Evolutionary conservation across 176 grass and related monocot species (phyloP), one percentile per base, ranked within the genome.

Genomic region (Eragrostis nindensis): DNA sequence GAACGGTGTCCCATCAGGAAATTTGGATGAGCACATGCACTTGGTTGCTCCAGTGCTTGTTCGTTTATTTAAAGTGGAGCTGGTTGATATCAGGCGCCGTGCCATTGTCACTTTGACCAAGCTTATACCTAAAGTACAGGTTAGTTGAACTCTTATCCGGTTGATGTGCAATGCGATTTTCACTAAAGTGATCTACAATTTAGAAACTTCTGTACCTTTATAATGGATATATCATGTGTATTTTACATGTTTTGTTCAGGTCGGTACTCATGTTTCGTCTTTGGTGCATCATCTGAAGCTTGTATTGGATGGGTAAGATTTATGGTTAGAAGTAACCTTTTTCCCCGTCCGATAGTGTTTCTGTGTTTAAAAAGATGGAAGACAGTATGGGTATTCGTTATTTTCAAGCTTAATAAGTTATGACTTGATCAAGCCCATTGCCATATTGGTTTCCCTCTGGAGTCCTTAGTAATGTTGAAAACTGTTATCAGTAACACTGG

Each of bases 21-120:
- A 94, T 70, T 87, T 98, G 81, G 96, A 98, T 86, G 96, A 95
- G 63, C 96, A 95, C 82, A 93, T 98, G 96, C 96, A 98, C 68
- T 91, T 98, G 84, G 89, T 98, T 79, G 87, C 94, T 86, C 96
- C 96, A 57, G 90, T 94, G 60, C 92, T 98, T 71, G 89, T 98
- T 87, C 92, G 96, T 27, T 95, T 98, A 79, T 98, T 98, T 80
- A 98, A 94, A 90, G 92, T 98, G 66, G 96, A 98, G 74, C 78
- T 90, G n/a, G 77, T 89, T 90, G 96, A 91, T 81, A 91, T 93
- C 41, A 89, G 92, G 63, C 78, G 62, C 17, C 71, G 78, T 86
- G 90, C 96, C 18, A 95, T 98, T 76, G 76, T 86, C 43, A 98
- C 92, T 81, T 61, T 98, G 57, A 95, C 88, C 49, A 98, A 91